These are phyloP conservation scores for Linum usitatissimum DNA, from an alignment of 345 rosid genomes.

Conservation along the genomic window DNA sequence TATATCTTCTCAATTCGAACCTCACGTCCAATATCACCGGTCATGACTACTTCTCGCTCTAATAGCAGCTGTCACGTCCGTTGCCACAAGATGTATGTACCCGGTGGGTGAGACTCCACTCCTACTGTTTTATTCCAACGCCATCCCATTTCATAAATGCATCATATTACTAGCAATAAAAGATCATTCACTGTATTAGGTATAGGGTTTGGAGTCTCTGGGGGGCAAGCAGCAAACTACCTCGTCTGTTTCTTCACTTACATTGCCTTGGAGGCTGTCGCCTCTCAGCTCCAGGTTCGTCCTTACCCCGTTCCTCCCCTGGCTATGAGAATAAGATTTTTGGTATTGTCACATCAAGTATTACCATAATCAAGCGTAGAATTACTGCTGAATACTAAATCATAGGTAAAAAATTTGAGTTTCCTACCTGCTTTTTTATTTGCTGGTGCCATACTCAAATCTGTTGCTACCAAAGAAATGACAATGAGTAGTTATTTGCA, in stretches of 20 bases:
- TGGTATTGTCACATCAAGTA: no score
- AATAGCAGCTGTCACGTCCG: not conserved
- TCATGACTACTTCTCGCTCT: not conserved
- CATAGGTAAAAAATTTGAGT: not conserved
- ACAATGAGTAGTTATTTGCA: no score
- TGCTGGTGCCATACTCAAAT: not conserved
- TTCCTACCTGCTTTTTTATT: not conserved
- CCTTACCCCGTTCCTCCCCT: no score
- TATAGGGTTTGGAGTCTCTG: slow-evolving; percentile 1
- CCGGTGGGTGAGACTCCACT: not conserved
- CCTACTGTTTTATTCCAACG: no score
- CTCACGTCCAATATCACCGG: not conserved
- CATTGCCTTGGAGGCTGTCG: not conserved
- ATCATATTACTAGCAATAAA: not conserved
- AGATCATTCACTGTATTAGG: not conserved
- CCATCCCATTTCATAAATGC: no score
- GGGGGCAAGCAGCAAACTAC: slow-evolving; percentile 1
- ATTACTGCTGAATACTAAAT: no score
- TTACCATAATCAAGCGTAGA: no score
- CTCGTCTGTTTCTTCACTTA: slow-evolving; percentile 3
- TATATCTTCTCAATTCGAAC: no score
- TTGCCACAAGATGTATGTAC: slow-evolving; percentile 7
- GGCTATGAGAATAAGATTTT: no score
- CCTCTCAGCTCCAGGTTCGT: slow-evolving; percentile 1
- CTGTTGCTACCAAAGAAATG: not conserved